These are phyloP conservation scores for Scheffersomyces illinoinensis DNA, from an alignment of 1,139 yeast species.

Conservation along the genomic window DNA sequence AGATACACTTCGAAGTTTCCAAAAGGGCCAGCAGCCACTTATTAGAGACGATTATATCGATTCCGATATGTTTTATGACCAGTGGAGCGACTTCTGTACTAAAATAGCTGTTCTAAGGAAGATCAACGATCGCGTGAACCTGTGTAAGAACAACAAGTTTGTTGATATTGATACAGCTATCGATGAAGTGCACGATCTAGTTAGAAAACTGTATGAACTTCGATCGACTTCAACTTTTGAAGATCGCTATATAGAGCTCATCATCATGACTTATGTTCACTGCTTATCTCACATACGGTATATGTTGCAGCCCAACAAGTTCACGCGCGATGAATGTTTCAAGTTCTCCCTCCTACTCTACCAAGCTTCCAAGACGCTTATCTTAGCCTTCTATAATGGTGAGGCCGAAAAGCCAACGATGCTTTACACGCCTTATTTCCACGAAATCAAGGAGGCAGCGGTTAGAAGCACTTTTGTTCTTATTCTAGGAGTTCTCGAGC, in stretches of 20 bases:
- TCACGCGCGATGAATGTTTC: neutral
- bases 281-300: neutral
- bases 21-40: conserved; percentile 1
- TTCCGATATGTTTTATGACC: neutral
- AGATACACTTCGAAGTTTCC: conserved; percentile 2
- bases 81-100: neutral
- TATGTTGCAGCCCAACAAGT: neutral
- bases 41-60: conserved; percentile 1
- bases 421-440: neutral
- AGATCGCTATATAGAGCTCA: neutral
- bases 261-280: neutral
- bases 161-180: neutral
- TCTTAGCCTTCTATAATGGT: neutral
- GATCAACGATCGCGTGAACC: neutral
- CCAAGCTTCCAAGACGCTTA: neutral
- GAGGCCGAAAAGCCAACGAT: neutral
- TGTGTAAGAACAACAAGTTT: neutral
- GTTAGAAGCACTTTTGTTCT: neutral
- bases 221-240: neutral
- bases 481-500: neutral
- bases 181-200: neutral
- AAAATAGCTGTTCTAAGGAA: neutral
- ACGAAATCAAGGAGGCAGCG: neutral
- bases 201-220: neutral
- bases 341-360: neutral